Conservation (phyloP, 192 early-diverging fungal species). For the Entophlyctis luteolus region DNA sequence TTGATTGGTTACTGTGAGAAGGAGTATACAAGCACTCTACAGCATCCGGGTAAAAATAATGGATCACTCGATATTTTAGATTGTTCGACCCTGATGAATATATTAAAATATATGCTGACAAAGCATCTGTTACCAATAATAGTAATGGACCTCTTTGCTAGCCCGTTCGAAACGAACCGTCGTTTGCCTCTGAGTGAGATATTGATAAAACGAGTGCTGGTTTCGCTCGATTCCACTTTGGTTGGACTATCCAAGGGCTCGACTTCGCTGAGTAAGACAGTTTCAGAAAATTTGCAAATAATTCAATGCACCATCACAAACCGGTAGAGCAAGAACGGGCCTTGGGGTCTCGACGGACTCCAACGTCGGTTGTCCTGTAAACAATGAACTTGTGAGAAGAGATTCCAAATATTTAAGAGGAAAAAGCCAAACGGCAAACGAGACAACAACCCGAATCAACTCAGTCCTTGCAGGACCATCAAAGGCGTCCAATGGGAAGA, state of each 20-base stretch:
- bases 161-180: slow-evolving; percentile 6
- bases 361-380: no score
- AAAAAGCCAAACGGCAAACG: no score
- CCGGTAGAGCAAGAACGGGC: background rate
- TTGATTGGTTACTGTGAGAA: no score
- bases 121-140: background rate
- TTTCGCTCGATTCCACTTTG: no score
- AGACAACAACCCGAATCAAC: no score
- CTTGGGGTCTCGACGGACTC: slow-evolving; percentile 2
- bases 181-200: background rate
- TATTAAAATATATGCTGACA: background rate
- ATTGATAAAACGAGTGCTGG: background rate
- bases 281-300: background rate
- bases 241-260: no score
- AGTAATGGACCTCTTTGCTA: background rate
- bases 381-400: no score
- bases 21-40: no score
- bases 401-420: no score
- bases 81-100: background rate
- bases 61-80: background rate
- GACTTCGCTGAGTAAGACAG: background rate
- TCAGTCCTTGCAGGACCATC: no score
- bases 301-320: background rate
- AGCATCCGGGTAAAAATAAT: background rate
- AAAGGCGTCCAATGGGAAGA: no score